Evolutionary conservation across 345 rosid species (phyloP).

Genomic region (Murraya paniculata): DNA sequence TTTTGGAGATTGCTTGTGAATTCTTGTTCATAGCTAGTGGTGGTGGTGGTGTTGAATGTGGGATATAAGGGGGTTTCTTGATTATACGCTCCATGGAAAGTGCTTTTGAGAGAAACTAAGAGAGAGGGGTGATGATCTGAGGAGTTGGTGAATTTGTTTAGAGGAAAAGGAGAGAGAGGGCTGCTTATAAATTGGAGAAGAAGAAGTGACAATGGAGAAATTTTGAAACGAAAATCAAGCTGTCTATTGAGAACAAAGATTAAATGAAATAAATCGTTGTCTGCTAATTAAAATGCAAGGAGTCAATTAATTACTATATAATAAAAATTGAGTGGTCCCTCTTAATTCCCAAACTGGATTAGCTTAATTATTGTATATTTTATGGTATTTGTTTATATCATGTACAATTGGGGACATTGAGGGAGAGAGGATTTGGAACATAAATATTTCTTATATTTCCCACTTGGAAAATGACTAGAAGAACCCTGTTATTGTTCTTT

Average conservation of each 20-base stretch:
- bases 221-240: conserved; percentile 21
- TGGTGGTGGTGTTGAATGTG: conserved; percentile 34
- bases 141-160: conserved; percentile 41
- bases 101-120: not conserved
- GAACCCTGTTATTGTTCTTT: not conserved
- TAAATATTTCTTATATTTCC: not conserved
- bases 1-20: conserved; percentile 53
- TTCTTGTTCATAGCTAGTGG: conserved; percentile 40
- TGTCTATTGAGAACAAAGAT: conserved; percentile 16
- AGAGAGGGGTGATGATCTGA: conserved; percentile 20
- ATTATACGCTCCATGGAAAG: conserved; percentile 43
- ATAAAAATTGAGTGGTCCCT: conserved; percentile 5
- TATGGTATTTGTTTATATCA: not conserved
- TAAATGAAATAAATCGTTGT: conserved; percentile 9
- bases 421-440: not conserved
- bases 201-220: not conserved
- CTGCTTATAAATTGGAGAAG: conserved; percentile 24
- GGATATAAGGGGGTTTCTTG: conserved; percentile 20
- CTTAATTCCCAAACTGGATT: conserved; percentile 12
- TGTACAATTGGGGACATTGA: not conserved
- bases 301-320: conserved; percentile 21
- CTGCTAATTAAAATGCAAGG: conserved; percentile 16
- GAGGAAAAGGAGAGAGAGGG: conserved; percentile 11
- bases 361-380: not conserved
- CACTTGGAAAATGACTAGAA: conserved; percentile 8